Conservation (phyloP, 2,329 filamentous ascomycete species). For the Penicillium glabrum region DNA sequence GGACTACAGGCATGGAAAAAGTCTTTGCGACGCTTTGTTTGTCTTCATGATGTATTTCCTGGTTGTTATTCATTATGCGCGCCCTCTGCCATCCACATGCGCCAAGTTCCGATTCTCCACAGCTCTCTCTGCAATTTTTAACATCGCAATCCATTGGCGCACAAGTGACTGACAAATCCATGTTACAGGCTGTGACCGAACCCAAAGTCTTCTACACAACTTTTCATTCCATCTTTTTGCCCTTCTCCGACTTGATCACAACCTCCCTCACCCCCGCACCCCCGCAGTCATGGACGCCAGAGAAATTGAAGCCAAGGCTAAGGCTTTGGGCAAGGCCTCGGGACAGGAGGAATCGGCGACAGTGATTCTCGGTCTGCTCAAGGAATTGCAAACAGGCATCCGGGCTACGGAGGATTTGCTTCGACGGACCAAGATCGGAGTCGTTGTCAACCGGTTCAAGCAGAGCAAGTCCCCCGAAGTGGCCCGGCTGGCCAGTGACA, state of each 20-base stretch:
- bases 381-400: slow-evolving; percentile 75
- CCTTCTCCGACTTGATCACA: neutral
- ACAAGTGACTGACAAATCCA: neutral
- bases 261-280: neutral
- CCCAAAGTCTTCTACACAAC: neutral
- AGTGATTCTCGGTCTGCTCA: slow-evolving; percentile 71
- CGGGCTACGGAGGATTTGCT: slow-evolving; percentile 86
- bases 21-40: neutral
- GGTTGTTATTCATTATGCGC: neutral
- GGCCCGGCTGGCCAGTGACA: slow-evolving; percentile 71
- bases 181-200: neutral
- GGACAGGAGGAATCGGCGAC: slow-evolving; percentile 70
- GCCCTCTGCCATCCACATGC: neutral
- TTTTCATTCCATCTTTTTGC: neutral
- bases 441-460: slow-evolving; percentile 84
- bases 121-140: neutral
- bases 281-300: slow-evolving; percentile 68
- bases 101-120: neutral
- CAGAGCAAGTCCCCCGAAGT: slow-evolving; percentile 73
- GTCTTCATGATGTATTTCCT: neutral
- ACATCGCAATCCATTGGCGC: neutral
- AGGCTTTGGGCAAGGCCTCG: slow-evolving; percentile 77
- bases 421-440: slow-evolving; percentile 86
- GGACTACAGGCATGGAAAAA: neutral
- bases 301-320: slow-evolving; percentile 74